Evolutionary conservation across 208 protist species (phyloP), one percentile per base, ranked within the genome.

Genomic region (Herpetomonas samuelpessoai): DNA sequence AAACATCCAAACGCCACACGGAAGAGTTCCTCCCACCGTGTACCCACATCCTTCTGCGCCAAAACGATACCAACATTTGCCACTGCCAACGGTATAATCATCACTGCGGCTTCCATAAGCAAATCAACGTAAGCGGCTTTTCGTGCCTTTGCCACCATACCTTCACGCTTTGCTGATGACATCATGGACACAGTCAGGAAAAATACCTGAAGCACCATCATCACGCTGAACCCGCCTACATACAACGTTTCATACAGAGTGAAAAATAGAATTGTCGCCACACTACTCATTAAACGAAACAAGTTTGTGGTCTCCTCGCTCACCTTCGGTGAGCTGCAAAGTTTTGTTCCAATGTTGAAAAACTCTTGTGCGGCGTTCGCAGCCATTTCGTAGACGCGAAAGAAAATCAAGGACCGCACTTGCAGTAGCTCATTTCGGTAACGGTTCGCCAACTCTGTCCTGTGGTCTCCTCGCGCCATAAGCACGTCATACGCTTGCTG

Each of bases 401-500:
- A 93, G n/a, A 82, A 82, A 25, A 95, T 59, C 25, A 92, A 39
- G 0, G 79, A 88, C 0, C 85, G 74, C 30, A 95, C 59, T 50
- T 88, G 68, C 47, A 73, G 51, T 31, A 92, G 61, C 22, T 77
- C 62, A 26, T 90, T 72, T 10, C 77, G 65, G 59, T 95, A 92
- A 27, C 69, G 65, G 45, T 89, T 82, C 14, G 72, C 82, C 21
- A 92, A 68, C 30, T 75, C 79, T 28, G 68, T 72, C 9, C 76
- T 35, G 22, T 88, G 74, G 19, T 79, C 74, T n/a, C 82, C 81
- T 14, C 80, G 65, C 27, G 79, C 68, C 4, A 93, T 74, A 12
- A 95, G 64, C 26, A 91, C 73, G 44, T 95, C 79, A 58, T 92
- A 83, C 7, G 89, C 89, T 22, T 85, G 73, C 56, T 92, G 88